Evolutionary conservation across 2,329 filamentous ascomycete genomes (phyloP).

Genomic region (Parafenestella ontariensis): DNA sequence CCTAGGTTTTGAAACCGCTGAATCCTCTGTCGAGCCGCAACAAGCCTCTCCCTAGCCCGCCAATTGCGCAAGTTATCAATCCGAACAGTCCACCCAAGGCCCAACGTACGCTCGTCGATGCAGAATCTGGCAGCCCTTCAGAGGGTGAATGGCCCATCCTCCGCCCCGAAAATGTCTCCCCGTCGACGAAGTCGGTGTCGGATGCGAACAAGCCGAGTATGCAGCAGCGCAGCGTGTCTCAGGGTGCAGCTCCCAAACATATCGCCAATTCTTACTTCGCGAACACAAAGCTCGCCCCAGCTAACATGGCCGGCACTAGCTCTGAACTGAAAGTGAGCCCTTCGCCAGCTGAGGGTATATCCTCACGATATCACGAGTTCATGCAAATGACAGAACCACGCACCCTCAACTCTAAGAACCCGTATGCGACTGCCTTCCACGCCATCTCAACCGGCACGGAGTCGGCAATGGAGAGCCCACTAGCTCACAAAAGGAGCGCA

Average conservation of each 20-base stretch:
- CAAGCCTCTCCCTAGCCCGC: conserved; percentile 52
- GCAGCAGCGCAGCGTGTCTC: conserved; percentile 12
- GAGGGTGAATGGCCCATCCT: conserved; percentile 39
- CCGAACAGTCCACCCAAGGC: conserved; percentile 45
- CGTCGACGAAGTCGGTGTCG: neutral
- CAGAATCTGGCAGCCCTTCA: conserved; percentile 42
- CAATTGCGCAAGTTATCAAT: conserved; percentile 41
- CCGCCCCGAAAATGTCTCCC: conserved; percentile 27
- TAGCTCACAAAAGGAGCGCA: conserved; percentile 4
- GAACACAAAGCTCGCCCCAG: neutral
- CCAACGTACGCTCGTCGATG: conserved; percentile 50
- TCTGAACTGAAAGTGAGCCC: neutral
- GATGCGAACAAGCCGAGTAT: neutral
- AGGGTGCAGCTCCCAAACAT: neutral
- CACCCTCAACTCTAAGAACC: conserved; percentile 4
- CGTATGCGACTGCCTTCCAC: conserved; percentile 12
- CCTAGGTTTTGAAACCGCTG: no score
- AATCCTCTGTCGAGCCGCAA: conserved; percentile 21
- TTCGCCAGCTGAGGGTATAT: neutral
- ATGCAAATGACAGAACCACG: neutral
- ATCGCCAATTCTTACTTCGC: conserved; percentile 2
- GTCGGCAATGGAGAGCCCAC: conserved; percentile 10
- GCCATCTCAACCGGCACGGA: conserved; percentile 15
- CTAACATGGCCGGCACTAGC: no score
- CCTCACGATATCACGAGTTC: neutral